A percentile compares a stretch with the other conserved stretches of the same genome.
Conservation (phyloP, 1,284 basidiomycete genomes). For the Microbotryomycetes sp. region DNA sequence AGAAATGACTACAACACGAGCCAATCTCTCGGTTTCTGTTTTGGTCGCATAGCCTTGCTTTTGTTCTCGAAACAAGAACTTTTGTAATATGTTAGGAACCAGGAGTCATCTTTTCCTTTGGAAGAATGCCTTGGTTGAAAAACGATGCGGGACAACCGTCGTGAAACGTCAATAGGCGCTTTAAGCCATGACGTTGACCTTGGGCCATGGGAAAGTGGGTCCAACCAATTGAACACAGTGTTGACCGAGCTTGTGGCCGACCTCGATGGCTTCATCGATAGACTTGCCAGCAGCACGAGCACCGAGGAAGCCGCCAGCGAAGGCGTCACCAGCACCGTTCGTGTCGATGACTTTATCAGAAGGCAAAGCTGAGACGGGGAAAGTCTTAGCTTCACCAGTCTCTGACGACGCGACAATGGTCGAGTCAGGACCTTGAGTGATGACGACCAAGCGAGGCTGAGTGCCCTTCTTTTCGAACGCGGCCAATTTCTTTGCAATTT, state of each 20-base stretch:
- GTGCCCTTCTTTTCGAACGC: conserved; percentile 61
- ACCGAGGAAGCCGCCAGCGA: conserved; percentile 94
- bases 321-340: conserved; percentile 98
- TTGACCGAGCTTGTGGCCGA: conserved; percentile 80
- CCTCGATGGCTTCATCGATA: conserved; percentile 70
- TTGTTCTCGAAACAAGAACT: no score
- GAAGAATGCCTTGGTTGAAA: no score
- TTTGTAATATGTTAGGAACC: no score
- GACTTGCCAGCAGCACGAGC: conserved; percentile 74
- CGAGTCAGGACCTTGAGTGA: conserved; percentile 81
- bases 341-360: conserved; percentile 84
- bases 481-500: conserved; percentile 68
- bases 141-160: no score
- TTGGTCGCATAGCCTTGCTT: no score
- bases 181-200: conserved; percentile 60
- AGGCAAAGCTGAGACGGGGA: conserved; percentile 58
- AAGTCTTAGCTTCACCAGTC: conserved; percentile 50
- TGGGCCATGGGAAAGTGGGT: conserved; percentile 52
- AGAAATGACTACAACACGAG: no score
- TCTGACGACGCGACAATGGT: conserved; percentile 68
- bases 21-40: no score
- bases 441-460: conserved; percentile 69
- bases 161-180: no score
- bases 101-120: no score
- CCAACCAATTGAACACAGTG: conserved; percentile 82